Conservation (phyloP, 176 grass and related monocot species). For the Zea luxurians region DNA sequence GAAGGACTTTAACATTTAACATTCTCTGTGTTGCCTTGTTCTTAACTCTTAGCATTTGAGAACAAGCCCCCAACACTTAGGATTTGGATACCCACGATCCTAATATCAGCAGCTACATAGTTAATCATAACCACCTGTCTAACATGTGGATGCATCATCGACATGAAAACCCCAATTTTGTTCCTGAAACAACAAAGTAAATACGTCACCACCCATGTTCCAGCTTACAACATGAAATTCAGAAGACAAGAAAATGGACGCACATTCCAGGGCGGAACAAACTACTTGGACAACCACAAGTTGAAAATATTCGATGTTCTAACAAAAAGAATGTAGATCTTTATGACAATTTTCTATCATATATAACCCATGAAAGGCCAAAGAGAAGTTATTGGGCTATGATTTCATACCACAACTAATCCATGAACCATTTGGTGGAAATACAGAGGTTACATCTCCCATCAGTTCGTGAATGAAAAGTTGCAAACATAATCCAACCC, state of each 20-base stretch:
- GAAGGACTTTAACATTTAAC: too few relatives aligned
- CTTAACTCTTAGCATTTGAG: too few relatives aligned
- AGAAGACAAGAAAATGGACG: background rate
- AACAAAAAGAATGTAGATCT: background rate
- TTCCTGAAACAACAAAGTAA: slow-evolving; percentile 35
- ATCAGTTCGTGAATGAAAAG: too few relatives aligned
- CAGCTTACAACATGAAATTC: slow-evolving; percentile 9
- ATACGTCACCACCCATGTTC: slow-evolving; percentile 26
- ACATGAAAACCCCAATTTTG: slow-evolving; percentile 10
- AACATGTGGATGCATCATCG: slow-evolving; percentile 21
- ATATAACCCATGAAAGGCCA: background rate
- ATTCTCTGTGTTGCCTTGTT: too few relatives aligned
- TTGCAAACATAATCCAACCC: background rate
- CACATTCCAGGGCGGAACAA: background rate
- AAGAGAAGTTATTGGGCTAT: background rate
- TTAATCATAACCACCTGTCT: slow-evolving; percentile 16
- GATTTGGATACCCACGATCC: slow-evolving; percentile 22
- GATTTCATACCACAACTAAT: background rate
- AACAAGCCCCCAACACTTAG: too few relatives aligned
- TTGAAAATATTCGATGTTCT: background rate
- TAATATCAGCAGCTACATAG: slow-evolving; percentile 35
- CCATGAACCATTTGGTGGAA: background rate
- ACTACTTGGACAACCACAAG: background rate
- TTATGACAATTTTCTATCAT: background rate
- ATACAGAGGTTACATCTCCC: background rate